Evolutionary conservation across 2,329 filamentous ascomycete genomes (phyloP).

Genomic region (Diaporthe capsici): DNA sequence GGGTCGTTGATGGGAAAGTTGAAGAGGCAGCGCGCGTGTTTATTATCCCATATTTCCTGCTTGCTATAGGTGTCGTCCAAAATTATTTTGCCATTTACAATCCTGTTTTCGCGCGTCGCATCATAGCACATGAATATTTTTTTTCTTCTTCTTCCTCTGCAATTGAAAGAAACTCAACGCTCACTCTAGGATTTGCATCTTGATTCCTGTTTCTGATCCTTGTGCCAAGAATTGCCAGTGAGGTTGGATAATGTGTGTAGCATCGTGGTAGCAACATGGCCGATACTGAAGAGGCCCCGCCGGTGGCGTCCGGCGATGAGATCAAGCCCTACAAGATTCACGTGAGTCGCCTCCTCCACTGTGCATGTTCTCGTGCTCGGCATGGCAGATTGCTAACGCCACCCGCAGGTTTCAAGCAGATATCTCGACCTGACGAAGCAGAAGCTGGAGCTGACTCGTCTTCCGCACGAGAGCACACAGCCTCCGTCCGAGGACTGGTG

Average conservation of each 20-base stretch:
- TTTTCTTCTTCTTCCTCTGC: neutral
- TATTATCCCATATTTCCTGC: conserved; percentile 30
- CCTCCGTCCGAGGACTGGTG: conserved; percentile 67
- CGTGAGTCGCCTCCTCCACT: conserved; percentile 56
- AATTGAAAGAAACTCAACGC: neutral
- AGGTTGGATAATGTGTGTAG: conserved; percentile 25
- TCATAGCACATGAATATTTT: neutral
- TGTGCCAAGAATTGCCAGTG: neutral
- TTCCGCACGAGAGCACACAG: conserved; percentile 70
- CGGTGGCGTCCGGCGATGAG: conserved; percentile 55
- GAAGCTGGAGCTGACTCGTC: conserved; percentile 76
- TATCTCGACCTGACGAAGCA: conserved; percentile 77
- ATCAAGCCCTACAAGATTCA: conserved; percentile 70
- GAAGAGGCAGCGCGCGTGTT: conserved; percentile 10
- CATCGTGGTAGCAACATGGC: conserved; percentile 42
- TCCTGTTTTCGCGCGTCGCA: conserved; percentile 15
- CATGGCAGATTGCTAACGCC: conserved; percentile 47
- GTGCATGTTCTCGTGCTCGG: neutral
- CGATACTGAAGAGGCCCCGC: conserved; percentile 47
- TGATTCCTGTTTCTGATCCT: neutral
- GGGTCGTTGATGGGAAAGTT: neutral
- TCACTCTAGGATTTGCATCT: neutral
- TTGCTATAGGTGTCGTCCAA: neutral
- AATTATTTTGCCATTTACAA: neutral
- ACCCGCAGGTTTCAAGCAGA: conserved; percentile 71